phyloP scores from a whole-genome alignment of 148 eudicot genomes.

The Persicaria maculosa region DNA sequence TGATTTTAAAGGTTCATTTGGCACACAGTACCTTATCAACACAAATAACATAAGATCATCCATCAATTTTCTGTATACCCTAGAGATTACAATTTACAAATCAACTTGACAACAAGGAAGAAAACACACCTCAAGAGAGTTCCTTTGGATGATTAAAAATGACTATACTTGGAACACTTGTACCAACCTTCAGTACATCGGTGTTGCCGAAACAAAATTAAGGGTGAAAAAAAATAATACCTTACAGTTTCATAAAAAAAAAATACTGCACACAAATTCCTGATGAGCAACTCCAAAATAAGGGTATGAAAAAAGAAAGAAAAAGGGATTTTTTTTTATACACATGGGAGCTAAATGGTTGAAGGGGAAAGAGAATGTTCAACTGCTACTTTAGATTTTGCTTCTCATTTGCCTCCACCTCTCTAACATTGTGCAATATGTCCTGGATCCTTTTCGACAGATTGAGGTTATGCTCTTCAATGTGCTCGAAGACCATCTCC shows the following conservation, averaged over 20 bases:
- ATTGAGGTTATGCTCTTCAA: slow-evolving; percentile 77
- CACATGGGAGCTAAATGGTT: neutral
- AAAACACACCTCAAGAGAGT: neutral
- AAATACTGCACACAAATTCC: slow-evolving; percentile 1
- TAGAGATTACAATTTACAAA: neutral
- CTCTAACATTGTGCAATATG: slow-evolving; percentile 61
- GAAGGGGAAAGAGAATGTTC: slow-evolving; percentile 5
- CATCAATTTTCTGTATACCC: neutral
- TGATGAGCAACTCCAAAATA: neutral
- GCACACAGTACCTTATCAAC: no score
- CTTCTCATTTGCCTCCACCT: slow-evolving; percentile 60
- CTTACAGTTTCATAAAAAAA: neutral
- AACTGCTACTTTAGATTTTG: slow-evolving; percentile 35
- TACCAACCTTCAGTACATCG: neutral
- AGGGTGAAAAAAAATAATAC: neutral
- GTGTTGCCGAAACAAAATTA: neutral
- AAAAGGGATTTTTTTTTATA: neutral
- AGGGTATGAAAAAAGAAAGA: neutral
- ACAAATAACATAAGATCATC: no score
- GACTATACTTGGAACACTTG: neutral
- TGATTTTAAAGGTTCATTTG: no score
- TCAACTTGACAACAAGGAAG: neutral
- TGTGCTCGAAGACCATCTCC: slow-evolving; percentile 80
- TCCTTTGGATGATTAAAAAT: neutral
- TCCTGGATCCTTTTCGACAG: slow-evolving; percentile 65